A percentile compares a stretch with the other conserved stretches of the same genome.
Conservation (phyloP, 768 basidiomycete species). For the Auricularia cornea region DNA sequence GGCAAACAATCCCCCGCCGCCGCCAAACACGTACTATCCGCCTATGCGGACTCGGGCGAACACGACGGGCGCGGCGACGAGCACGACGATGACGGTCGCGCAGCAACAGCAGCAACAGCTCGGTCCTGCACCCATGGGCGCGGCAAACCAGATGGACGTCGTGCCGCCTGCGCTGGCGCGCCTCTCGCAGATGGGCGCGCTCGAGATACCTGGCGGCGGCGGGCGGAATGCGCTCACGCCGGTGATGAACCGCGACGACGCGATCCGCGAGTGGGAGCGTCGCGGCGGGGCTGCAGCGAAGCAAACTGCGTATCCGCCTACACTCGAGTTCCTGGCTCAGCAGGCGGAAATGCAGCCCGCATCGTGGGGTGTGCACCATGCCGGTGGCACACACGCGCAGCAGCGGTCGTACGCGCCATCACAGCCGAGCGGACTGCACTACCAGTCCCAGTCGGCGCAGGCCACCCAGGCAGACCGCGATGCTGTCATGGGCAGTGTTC, state of each 20-base stretch:
- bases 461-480: slow-evolving; percentile 27
- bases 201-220: slow-evolving; percentile 61
- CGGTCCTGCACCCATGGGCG: neutral
- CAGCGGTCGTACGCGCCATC: slow-evolving; percentile 27
- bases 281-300: slow-evolving; percentile 65
- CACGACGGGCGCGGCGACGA: slow-evolving; percentile 48
- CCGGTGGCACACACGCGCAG: too few relatives aligned
- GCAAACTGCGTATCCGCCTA: slow-evolving; percentile 66
- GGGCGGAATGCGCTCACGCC: slow-evolving; percentile 78
- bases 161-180: slow-evolving; percentile 93
- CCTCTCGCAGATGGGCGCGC: slow-evolving; percentile 74
- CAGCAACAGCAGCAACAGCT: neutral
- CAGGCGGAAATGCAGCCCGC: slow-evolving; percentile 77
- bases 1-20: slow-evolving; percentile 38
- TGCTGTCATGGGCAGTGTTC: slow-evolving; percentile 73
- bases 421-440: neutral
- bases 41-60: slow-evolving; percentile 63
- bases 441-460: neutral
- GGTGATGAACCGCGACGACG: slow-evolving; percentile 89
- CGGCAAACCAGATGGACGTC: slow-evolving; percentile 66
- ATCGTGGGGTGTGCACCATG: slow-evolving; percentile 38
- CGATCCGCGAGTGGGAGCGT: slow-evolving; percentile 93
- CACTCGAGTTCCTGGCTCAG: slow-evolving; percentile 86
- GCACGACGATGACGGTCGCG: neutral
- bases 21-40: slow-evolving; percentile 63